phyloP scores from a whole-genome alignment of 2,329 filamentous ascomycete species.

The Aspergillus sp. region DNA sequence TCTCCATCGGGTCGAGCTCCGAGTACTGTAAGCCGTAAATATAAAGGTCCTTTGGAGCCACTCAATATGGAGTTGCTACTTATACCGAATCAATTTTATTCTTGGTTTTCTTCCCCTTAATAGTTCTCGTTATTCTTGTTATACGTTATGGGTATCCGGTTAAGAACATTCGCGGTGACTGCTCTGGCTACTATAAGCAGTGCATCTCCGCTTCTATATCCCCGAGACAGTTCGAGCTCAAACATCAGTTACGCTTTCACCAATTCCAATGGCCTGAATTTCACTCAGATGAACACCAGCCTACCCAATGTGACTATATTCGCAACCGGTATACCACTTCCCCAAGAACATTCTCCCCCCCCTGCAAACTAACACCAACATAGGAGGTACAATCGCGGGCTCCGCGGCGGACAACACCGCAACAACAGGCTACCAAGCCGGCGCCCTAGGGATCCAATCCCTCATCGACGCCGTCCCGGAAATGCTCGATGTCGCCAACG shows the following conservation, averaged over 20 bases:
- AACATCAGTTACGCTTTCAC: slow-evolving; percentile 23
- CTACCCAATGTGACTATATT: slow-evolving; percentile 22
- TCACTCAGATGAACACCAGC: slow-evolving; percentile 25
- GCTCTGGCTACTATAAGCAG: slow-evolving; percentile 18
- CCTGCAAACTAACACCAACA: background rate
- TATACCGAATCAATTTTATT: background rate
- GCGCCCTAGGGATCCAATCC: slow-evolving; percentile 23
- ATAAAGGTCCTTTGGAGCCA: background rate
- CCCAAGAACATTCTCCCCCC: no score
- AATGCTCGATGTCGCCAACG: slow-evolving; percentile 27
- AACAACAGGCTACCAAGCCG: slow-evolving; percentile 27
- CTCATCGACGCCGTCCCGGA: slow-evolving; percentile 27
- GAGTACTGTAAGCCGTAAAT: background rate
- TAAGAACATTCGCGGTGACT: slow-evolving; percentile 18
- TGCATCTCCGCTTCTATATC: slow-evolving; percentile 22
- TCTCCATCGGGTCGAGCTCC: background rate
- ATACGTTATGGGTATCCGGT: slow-evolving; percentile 17
- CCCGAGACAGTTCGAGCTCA: slow-evolving; percentile 18
- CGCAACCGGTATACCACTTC: background rate
- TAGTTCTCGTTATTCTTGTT: background rate
- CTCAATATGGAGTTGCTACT: background rate
- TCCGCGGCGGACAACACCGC: slow-evolving; percentile 25
- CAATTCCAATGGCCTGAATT: slow-evolving; percentile 27
- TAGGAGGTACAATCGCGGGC: slow-evolving; percentile 28
- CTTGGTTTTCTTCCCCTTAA: background rate